A percentile compares a stretch with the other conserved stretches of the same genome.
phyloP scores from a whole-genome alignment of 208 protist genomes.

The Wallacemonas collosoma region DNA sequence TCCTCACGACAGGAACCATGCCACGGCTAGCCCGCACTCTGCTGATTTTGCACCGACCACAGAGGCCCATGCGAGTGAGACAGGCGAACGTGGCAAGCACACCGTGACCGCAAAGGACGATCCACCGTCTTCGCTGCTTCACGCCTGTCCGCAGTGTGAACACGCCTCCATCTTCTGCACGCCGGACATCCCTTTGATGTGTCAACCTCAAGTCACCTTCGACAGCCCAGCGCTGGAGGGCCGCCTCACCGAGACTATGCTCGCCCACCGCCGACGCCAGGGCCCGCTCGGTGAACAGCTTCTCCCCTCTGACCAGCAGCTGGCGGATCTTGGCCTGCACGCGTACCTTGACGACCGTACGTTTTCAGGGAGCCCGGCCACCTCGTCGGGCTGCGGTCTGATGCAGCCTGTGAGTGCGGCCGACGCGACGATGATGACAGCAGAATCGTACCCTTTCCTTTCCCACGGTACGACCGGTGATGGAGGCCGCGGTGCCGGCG shows the following conservation, averaged over 20 bases:
- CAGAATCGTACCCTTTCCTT: no score
- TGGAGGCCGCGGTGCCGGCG: no score
- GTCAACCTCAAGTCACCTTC: conserved; percentile 66
- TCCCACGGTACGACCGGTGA: no score
- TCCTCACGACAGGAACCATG: no score
- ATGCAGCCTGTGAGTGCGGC: no score
- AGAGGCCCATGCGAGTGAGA: neutral
- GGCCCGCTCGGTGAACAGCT: conserved; percentile 44
- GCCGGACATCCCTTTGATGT: conserved; percentile 55
- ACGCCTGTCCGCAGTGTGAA: conserved; percentile 44
- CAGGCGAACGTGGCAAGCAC: neutral
- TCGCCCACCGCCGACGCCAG: conserved; percentile 12
- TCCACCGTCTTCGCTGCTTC: conserved; percentile 20
- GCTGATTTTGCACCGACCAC: neutral
- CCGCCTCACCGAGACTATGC: conserved; percentile 23
- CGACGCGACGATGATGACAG: no score
- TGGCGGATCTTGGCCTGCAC: conserved; percentile 4
- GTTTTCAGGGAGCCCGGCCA: no score
- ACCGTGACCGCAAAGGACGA: neutral
- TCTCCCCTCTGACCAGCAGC: conserved; percentile 21
- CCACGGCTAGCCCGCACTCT: no score
- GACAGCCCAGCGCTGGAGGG: conserved; percentile 12
- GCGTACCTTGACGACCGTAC: neutral
- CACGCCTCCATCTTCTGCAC: conserved; percentile 67
- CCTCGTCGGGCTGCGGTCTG: no score